Conservation (phyloP, 2,329 filamentous ascomycete genomes). For the Metarhizium anisopliae region DNA sequence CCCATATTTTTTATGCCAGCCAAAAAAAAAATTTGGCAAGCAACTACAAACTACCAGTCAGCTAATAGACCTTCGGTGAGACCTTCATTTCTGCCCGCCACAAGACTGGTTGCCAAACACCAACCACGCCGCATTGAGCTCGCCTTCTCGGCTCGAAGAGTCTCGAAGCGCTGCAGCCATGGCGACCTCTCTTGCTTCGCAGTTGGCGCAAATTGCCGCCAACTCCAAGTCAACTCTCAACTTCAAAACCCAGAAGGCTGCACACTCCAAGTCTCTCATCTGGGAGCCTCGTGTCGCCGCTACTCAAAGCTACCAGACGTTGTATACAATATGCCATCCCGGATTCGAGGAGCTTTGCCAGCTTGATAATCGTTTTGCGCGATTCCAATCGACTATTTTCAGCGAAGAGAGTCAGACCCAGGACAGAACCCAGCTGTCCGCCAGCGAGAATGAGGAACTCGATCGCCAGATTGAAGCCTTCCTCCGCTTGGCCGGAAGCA, state of each 20-base stretch:
- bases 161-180: conserved; percentile 37
- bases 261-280: conserved; percentile 89
- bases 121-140: conserved; percentile 1
- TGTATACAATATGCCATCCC: conserved; percentile 79
- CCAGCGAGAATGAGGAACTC: conserved; percentile 71
- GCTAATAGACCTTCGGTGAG: neutral
- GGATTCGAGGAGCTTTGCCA: conserved; percentile 88
- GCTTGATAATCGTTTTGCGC: conserved; percentile 69
- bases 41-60: neutral
- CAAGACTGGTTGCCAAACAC: neutral
- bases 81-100: neutral
- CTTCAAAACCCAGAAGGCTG: conserved; percentile 82
- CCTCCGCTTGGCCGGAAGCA: conserved; percentile 66
- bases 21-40: neutral
- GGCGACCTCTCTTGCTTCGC: conserved; percentile 81
- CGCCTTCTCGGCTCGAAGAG: conserved; percentile 1
- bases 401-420: conserved; percentile 86
- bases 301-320: conserved; percentile 79
- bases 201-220: conserved; percentile 85
- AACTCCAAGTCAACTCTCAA: conserved; percentile 87
- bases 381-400: conserved; percentile 74
- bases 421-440: conserved; percentile 78
- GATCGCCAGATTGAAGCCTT: conserved; percentile 74
- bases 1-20: conserved; percentile 10
- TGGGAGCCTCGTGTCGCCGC: conserved; percentile 81